Base-by-base conservation (phyloP, 441 rosid genomes). In the Daphne laureola region DNA sequence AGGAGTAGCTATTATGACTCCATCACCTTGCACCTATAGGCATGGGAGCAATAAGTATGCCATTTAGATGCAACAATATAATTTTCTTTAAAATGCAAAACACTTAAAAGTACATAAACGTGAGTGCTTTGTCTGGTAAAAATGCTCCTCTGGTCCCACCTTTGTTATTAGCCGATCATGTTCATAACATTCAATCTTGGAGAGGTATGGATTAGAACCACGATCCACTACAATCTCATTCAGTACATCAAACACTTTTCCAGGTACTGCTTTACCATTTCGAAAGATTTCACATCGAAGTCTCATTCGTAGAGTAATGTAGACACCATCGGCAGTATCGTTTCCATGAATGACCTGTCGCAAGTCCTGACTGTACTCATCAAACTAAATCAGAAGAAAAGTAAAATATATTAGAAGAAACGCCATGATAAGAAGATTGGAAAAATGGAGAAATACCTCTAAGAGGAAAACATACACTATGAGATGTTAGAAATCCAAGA, bases 131-230 rank as follows among this genome's bases (percentile, higher is more conserved):
- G 25, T 27, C 35, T 35, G 44, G 48, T 16, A 4, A 41, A 44
- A 17, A 51, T 31, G 25, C 21, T 12, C 25, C 46, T 27, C 35
- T 27, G 7, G 4, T 21, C 38, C 31, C 71, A 92, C 98, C 96
- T 92, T 92, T 53, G 98, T 86, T 70, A 92, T 92, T 54, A 86
- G 96, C 21, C 86, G 96, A 55, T 82, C 94, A 52, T 92, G 98
- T 58, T 92, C 98, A 68, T 78, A 88, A 66, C 98, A 92, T 73
- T 92, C 98, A 21, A 92, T 74, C 74, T 92, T 92, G n/a, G 98
- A 92, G 60, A 92, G 94, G 72, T 92, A 92, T 16, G 98, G 98
- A 74, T 92, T 92, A 63, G 98, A 92, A 71, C 98, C 98, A 47
- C 96, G 80, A 62, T 92, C 98, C 53, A 92, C 94, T 59, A 92